These are phyloP conservation scores for Schwanniomyces etchellsii DNA, from an alignment of 1,139 yeast genomes.

Conservation along the genomic window DNA sequence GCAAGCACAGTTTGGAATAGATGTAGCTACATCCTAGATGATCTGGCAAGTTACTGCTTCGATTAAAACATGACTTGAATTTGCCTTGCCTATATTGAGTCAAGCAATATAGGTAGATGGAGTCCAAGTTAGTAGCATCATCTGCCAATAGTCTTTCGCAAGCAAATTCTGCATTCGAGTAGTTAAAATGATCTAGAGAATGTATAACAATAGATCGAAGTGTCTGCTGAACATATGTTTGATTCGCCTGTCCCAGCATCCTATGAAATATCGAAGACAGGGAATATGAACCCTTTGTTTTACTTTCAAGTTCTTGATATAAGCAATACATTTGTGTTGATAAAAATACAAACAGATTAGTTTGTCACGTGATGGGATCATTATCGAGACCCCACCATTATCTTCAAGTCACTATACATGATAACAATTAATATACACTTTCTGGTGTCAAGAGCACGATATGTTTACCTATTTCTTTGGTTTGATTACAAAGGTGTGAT, in stretches of 20 bases:
- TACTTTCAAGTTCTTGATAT: too few species aligned
- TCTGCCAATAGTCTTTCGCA: constrained; percentile 67
- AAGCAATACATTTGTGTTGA: constrained; percentile 3
- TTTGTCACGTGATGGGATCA: constrained; percentile 1
- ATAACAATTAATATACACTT: too few species aligned
- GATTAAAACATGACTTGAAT: constrained; percentile 55
- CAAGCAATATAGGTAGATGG: constrained; percentile 59
- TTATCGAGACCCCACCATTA: too few species aligned
- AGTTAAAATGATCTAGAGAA: constrained; percentile 65
- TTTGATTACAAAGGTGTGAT: constrained; percentile 36
- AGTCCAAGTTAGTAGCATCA: constrained; percentile 44
- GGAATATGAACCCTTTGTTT: constrained; percentile 1
- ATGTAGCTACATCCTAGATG: constrained; percentile 71
- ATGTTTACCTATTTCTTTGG: too few species aligned
- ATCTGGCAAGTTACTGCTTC: constrained; percentile 31
- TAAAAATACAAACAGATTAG: constrained; percentile 4
- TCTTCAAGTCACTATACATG: too few species aligned
- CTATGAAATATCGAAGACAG: too few species aligned
- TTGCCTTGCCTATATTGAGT: constrained; percentile 52
- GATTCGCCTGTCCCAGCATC: constrained; percentile 16
- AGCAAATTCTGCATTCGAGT: constrained; percentile 73
- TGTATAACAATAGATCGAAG: constrained; percentile 58
- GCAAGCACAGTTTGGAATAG: constrained; percentile 61
- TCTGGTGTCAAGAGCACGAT: too few species aligned
- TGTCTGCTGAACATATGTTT: constrained; percentile 27